Evolutionary conservation across 2,329 filamentous ascomycete genomes (phyloP).

Genomic region (Cladosporium halotolerans): DNA sequence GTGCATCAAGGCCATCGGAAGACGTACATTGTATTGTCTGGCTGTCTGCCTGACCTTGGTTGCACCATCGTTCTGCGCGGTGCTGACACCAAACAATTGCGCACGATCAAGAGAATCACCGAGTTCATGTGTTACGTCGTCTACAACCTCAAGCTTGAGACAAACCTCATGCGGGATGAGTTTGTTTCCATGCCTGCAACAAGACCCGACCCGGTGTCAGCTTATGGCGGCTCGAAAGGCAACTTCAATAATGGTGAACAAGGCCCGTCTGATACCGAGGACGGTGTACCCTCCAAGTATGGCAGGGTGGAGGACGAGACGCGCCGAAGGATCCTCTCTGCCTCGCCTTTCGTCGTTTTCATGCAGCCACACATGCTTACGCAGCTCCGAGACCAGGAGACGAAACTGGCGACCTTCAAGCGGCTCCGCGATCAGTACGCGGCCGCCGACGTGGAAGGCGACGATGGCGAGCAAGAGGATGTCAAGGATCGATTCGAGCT

Average conservation of each 20-base stretch:
- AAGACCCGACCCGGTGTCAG: constrained; percentile 6
- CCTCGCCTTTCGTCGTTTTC: constrained; percentile 94
- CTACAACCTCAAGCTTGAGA: constrained; percentile 94
- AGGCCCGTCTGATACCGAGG: not conserved
- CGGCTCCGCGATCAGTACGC: constrained; percentile 68
- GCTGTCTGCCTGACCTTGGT: constrained; percentile 80
- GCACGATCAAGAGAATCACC: constrained; percentile 82
- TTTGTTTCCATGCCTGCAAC: constrained; percentile 71
- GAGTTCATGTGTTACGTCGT: constrained; percentile 99
- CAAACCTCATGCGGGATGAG: constrained; percentile 86
- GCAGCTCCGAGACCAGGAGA: constrained; percentile 84
- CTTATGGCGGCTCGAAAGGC: constrained; percentile 33
- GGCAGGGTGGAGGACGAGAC: constrained; percentile 92
- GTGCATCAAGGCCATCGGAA: constrained; percentile 80
- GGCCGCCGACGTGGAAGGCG: constrained; percentile 33
- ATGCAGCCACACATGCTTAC: constrained; percentile 88
- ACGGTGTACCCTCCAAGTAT: constrained; percentile 69
- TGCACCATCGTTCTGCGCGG: constrained; percentile 92
- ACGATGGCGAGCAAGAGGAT: constrained; percentile 37
- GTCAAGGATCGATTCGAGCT: constrained; percentile 63
- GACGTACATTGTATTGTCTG: constrained; percentile 92
- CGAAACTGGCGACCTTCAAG: constrained; percentile 73
- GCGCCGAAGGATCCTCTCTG: constrained; percentile 86
- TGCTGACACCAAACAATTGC: constrained; percentile 62
- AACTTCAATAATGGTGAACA: not conserved